Conservation (phyloP, 768 basidiomycete genomes). For the Termitomyces sp. region DNA sequence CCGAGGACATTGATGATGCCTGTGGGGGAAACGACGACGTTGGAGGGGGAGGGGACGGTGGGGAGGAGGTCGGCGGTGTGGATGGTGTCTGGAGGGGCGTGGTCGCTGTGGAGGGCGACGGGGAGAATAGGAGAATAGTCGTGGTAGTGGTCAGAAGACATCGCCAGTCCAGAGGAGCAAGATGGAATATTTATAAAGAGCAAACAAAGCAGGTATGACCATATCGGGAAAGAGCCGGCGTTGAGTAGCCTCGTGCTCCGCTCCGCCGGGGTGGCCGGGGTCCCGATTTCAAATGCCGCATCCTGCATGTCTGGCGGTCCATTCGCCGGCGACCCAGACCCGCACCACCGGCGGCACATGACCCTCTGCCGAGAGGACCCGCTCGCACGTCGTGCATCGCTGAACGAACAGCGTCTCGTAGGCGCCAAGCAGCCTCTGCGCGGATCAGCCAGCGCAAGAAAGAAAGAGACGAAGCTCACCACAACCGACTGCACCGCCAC, state of each 20-base stretch:
- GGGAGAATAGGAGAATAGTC: conserved; percentile 7
- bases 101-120: neutral
- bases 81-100: neutral
- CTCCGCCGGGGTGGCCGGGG: conserved; percentile 9
- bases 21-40: conserved; percentile 37
- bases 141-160: conserved; percentile 5
- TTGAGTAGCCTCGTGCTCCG: conserved; percentile 12
- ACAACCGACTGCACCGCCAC: conserved; percentile 50
- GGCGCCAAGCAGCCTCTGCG: conserved; percentile 44
- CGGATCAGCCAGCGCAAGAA: neutral
- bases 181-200: conserved; percentile 13
- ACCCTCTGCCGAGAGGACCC: conserved; percentile 64
- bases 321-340: conserved; percentile 39
- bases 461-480: conserved; percentile 27
- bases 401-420: conserved; percentile 62
- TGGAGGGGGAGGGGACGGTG: neutral
- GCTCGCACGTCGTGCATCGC: conserved; percentile 53
- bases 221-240: conserved; percentile 6
- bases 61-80: neutral
- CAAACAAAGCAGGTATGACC: conserved; percentile 11
- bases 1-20: conserved; percentile 61
- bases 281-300: conserved; percentile 12
- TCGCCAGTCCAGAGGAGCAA: neutral
- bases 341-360: conserved; percentile 71
- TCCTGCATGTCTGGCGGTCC: conserved; percentile 49